Percentiles rank a stretch among this genome's conserved stretches.
phyloP scores from a whole-genome alignment of 2,329 filamentous ascomycete species.

The Diaporthe amygdali region DNA sequence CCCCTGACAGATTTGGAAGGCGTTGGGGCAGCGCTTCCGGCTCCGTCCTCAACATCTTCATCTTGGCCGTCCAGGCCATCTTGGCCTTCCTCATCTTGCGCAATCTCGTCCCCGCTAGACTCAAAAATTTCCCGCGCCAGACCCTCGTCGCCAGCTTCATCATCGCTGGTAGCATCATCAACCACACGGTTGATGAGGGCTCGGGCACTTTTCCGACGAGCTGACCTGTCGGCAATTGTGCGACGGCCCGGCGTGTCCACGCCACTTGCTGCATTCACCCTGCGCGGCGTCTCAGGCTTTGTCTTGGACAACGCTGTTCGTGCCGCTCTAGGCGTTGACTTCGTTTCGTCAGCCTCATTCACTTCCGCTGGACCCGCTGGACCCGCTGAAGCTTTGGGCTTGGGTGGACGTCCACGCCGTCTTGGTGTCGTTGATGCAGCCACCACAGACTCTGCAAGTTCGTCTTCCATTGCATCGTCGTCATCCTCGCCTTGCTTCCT shows the following conservation, averaged over 20 bases:
- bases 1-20: slow-evolving; percentile 55
- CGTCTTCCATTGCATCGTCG: slow-evolving; percentile 19
- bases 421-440: slow-evolving; percentile 39
- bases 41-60: slow-evolving; percentile 29
- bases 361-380: neutral
- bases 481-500: slow-evolving; percentile 12
- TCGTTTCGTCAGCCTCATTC: slow-evolving; percentile 32
- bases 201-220: slow-evolving; percentile 82
- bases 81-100: slow-evolving; percentile 26
- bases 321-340: slow-evolving; percentile 34
- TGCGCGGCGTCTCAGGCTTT: slow-evolving; percentile 46
- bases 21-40: slow-evolving; percentile 38
- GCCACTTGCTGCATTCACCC: slow-evolving; percentile 37
- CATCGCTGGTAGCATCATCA: slow-evolving; percentile 68
- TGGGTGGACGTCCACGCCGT: slow-evolving; percentile 32
- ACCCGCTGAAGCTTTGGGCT: slow-evolving; percentile 29
- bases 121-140: slow-evolving; percentile 73
- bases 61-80: neutral
- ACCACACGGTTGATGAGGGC: slow-evolving; percentile 76
- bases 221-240: slow-evolving; percentile 81
- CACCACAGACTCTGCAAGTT: slow-evolving; percentile 27
- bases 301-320: slow-evolving; percentile 33
- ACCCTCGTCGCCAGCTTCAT: slow-evolving; percentile 72
- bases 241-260: slow-evolving; percentile 66
- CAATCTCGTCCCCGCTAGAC: slow-evolving; percentile 45